Base-by-base conservation (phyloP, 1,139 yeast species). In the Magnusiomyces sp. region DNA sequence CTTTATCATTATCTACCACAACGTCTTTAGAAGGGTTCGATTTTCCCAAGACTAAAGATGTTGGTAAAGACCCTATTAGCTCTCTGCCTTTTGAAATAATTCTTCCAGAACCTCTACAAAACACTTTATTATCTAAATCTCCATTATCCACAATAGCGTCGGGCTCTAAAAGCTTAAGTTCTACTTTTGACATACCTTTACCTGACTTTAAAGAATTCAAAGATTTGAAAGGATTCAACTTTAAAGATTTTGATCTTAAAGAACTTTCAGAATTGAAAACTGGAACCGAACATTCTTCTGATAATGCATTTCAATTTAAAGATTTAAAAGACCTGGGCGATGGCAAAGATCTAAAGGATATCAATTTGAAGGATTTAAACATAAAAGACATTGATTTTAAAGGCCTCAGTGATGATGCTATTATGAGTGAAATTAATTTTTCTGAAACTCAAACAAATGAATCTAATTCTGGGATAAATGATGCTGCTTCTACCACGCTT, bases 11-110 rank as follows among this genome's bases (percentile, higher is more conserved):
- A n/a, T 16, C 37, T 2, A 32, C 37, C n/a, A 19, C 42, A 11
- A 39, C 42, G 3, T 37, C 40, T 3, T 14, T 40, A 5, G 45
- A 42, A 9, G 32, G 20, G 10, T 19, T 42, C 13, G 45, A 42
- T n/a, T 9, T 19, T n/a, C 17, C 20, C 13, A 42, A 42, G 33
- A 19, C 37, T 7, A 40, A 40, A 19, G 38, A 42, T 7, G 7
- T 7, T 7, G 7, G 29, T 16, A 32, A 33, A 17, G 45, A 32
- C 9, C 13, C 20, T 5, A 13, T 42, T 2, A 23, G 31, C 16
- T 16, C 38, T 2, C 32, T 42, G 10, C 45, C 45, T 16, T 42
- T 42, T 31, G 45, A 42, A 13, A 17, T 42, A 7, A 42, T 42
- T 32, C 38, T 42, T 11, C 45, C 45, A 2, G 38, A 42, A 16